phyloP scores from a whole-genome alignment of 2,329 filamentous ascomycete genomes.

The Diaporthe australafricana region DNA sequence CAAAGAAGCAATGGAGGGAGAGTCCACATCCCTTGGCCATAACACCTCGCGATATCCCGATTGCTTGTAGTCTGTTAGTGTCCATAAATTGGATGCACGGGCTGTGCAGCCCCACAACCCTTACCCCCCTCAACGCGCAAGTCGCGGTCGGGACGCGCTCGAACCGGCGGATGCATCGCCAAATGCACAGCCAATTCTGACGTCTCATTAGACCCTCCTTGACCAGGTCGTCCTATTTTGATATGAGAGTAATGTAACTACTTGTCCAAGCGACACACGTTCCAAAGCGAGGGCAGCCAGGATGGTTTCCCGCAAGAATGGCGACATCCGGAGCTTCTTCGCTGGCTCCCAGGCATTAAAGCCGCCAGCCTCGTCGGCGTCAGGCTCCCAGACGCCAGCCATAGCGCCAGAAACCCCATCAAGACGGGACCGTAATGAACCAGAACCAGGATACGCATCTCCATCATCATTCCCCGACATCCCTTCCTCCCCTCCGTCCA shows the following conservation, averaged over 20 bases:
- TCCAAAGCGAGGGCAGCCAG: background rate
- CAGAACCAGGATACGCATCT: background rate
- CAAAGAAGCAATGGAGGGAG: background rate
- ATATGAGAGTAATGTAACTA: background rate
- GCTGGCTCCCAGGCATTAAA: slow-evolving; percentile 38
- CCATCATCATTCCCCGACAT: background rate
- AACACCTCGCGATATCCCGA: background rate
- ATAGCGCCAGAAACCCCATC: background rate
- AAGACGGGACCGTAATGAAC: background rate
- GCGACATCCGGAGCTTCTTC: slow-evolving; percentile 54
- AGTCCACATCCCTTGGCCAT: background rate
- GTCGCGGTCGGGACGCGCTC: slow-evolving; percentile 12
- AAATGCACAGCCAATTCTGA: background rate
- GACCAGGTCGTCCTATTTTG: background rate
- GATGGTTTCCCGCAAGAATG: slow-evolving; percentile 40
- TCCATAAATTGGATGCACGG: background rate
- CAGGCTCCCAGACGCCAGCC: background rate
- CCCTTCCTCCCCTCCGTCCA: slow-evolving; percentile 39
- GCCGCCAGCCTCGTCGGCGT: slow-evolving; percentile 17
- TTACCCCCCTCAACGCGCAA: background rate
- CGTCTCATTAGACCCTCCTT: background rate
- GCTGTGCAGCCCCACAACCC: background rate
- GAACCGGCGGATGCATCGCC: background rate
- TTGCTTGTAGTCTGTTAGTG: background rate
- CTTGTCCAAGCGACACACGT: background rate